These are phyloP conservation scores for Colletotrichum costaricense DNA, from an alignment of 2,329 filamentous ascomycete genomes.

Conservation along the genomic window DNA sequence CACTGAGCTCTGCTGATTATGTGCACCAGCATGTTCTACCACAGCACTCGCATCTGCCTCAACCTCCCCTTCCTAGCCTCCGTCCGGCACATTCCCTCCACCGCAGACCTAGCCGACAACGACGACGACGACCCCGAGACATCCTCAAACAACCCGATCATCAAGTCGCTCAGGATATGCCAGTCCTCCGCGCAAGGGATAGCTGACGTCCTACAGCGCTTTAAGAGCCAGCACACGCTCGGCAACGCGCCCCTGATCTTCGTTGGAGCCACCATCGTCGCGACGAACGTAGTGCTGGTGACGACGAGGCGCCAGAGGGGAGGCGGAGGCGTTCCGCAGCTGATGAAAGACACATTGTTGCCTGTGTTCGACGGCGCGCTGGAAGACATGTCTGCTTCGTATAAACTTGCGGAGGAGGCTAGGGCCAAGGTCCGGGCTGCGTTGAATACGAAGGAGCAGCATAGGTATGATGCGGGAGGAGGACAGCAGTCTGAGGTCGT, in stretches of 20 bases:
- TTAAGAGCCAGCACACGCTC: constrained; percentile 11
- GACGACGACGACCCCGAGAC: not conserved
- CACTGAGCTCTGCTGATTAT: too few species aligned
- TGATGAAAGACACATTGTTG: not conserved
- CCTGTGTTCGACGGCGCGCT: not conserved
- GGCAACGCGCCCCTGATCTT: constrained; percentile 6
- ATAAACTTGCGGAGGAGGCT: constrained; percentile 14
- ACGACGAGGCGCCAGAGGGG: not conserved
- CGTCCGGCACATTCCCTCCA: not conserved
- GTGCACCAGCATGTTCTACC: constrained; percentile 3
- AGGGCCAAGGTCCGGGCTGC: not conserved
- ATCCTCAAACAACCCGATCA: not conserved
- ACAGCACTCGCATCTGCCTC: constrained; percentile 19
- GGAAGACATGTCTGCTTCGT: constrained; percentile 7
- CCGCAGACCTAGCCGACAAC: not conserved
- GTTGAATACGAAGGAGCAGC: not conserved
- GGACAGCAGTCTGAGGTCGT: not conserved
- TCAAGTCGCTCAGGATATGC: constrained; percentile 1
- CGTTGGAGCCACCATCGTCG: constrained; percentile 7
- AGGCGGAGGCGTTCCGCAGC: not conserved
- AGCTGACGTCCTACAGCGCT: constrained; percentile 11
- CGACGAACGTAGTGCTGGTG: constrained; percentile 12
- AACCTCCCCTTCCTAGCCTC: constrained; percentile 26
- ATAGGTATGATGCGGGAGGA: not conserved
- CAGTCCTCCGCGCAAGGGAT: not conserved